These are phyloP conservation scores for Aspergillus ostianus DNA, from an alignment of 495 filamentous ascomycete genomes.

Conservation along the genomic window DNA sequence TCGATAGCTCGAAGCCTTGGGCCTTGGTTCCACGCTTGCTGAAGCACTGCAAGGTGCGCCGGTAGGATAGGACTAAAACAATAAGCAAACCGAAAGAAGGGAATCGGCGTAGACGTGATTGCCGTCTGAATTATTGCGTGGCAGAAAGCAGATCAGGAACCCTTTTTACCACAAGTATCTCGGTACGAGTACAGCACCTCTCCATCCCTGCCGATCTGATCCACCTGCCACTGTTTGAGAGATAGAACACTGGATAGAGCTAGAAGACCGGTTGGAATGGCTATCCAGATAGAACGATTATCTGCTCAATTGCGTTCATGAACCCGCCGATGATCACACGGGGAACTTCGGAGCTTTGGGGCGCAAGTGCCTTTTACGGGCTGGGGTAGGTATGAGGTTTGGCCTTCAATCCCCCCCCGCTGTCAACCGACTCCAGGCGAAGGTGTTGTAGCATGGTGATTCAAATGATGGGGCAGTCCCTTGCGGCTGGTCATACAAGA, in stretches of 20 bases:
- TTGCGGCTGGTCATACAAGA: not conserved
- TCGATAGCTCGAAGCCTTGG: not conserved
- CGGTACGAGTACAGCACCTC: too few relatives aligned
- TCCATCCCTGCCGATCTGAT: constrained; percentile 17
- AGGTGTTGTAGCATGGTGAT: too few relatives aligned
- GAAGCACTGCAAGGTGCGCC: not conserved
- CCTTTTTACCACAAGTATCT: not conserved
- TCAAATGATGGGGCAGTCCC: not conserved
- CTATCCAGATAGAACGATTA: not conserved
- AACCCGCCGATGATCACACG: not conserved
- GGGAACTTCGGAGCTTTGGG: not conserved
- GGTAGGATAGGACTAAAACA: not conserved
- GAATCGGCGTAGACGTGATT: too few relatives aligned
- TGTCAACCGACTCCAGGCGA: too few relatives aligned
- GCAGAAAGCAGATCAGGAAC: not conserved
- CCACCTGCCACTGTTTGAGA: constrained; percentile 11
- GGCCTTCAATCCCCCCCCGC: too few relatives aligned
- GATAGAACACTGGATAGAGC: not conserved
- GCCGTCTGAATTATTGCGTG: not conserved
- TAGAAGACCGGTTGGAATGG: too few relatives aligned
- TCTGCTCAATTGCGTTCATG: constrained; percentile 1
- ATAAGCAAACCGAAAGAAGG: not conserved
- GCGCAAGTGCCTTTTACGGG: not conserved
- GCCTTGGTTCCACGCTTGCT: not conserved
- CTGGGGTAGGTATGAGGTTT: too few relatives aligned